Conservation (phyloP, 306 rosid genomes). For the Pyrus pyrifolia region DNA sequence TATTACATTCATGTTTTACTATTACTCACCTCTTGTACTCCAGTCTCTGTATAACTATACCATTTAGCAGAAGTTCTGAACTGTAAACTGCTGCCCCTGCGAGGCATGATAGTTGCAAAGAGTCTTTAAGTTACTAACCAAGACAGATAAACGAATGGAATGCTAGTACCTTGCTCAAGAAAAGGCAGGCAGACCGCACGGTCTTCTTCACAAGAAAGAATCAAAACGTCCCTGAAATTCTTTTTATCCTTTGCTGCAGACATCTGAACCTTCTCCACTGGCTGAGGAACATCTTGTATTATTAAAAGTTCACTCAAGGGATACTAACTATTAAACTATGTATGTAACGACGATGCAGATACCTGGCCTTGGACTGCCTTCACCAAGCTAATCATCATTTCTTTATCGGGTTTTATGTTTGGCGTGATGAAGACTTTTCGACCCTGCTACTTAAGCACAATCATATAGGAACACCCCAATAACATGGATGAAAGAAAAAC, state of each 20-base stretch:
- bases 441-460: conserved; percentile 47
- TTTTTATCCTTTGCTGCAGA: conserved; percentile 40
- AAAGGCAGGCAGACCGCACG: conserved; percentile 55
- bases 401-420: conserved; percentile 79
- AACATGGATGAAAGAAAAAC: conserved; percentile 1
- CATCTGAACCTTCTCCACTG: conserved; percentile 48
- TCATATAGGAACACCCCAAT: neutral
- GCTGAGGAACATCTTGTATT: conserved; percentile 36
- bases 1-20: neutral
- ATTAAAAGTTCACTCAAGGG: neutral
- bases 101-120: conserved; percentile 31
- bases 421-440: conserved; percentile 66
- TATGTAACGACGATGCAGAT: conserved; percentile 9
- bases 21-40: conserved; percentile 66
- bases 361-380: conserved; percentile 77
- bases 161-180: conserved; percentile 57
- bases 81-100: conserved; percentile 64
- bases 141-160: neutral
- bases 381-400: conserved; percentile 58
- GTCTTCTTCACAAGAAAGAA: conserved; percentile 83
- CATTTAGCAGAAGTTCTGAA: conserved; percentile 81
- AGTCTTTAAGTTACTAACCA: conserved; percentile 22
- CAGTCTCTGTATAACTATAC: conserved; percentile 84
- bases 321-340: neutral
- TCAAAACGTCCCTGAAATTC: conserved; percentile 48